Conservation (phyloP, 2,329 filamentous ascomycete species). For the Colletotrichum somersetense region DNA sequence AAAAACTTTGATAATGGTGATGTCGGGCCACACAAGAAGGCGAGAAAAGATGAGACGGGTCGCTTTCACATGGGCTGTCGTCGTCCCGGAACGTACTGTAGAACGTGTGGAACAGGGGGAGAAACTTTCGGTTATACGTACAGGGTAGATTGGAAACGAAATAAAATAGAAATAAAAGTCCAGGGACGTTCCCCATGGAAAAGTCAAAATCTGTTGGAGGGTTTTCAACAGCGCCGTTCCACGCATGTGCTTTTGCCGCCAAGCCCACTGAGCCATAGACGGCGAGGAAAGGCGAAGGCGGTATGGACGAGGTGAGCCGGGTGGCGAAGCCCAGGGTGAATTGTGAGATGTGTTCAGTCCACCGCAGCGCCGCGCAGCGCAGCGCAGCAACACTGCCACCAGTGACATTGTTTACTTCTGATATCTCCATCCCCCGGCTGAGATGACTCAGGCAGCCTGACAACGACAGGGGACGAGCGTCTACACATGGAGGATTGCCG, state of each 20-base stretch:
- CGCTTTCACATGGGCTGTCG: slow-evolving; percentile 23
- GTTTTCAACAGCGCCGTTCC: slow-evolving; percentile 22
- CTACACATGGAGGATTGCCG: slow-evolving; percentile 32
- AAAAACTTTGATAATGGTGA: background rate
- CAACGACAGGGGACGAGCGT: slow-evolving; percentile 28
- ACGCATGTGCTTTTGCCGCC: slow-evolving; percentile 16
- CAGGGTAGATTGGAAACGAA: background rate
- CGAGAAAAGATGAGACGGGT: slow-evolving; percentile 19
- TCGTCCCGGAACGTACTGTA: too few relatives aligned
- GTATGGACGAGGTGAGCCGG: background rate
- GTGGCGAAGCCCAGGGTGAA: slow-evolving; percentile 36
- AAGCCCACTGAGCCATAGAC: background rate
- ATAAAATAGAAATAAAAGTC: background rate
- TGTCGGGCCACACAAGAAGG: background rate
- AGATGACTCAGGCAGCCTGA: slow-evolving; percentile 31
- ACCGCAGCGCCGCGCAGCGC: background rate
- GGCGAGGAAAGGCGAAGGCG: too few relatives aligned
- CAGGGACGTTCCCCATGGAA: slow-evolving; percentile 31
- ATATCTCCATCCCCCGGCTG: background rate
- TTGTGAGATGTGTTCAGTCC: slow-evolving; percentile 15
- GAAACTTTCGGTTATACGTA: background rate
- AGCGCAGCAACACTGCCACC: background rate
- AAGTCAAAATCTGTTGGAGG: slow-evolving; percentile 29
- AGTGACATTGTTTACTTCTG: background rate
- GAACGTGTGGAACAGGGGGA: background rate